Percentiles rank a stretch among this genome's conserved stretches.
Evolutionary conservation across 495 filamentous ascomycete genomes (phyloP).

Genomic region (Trichoderma erinaceum): DNA sequence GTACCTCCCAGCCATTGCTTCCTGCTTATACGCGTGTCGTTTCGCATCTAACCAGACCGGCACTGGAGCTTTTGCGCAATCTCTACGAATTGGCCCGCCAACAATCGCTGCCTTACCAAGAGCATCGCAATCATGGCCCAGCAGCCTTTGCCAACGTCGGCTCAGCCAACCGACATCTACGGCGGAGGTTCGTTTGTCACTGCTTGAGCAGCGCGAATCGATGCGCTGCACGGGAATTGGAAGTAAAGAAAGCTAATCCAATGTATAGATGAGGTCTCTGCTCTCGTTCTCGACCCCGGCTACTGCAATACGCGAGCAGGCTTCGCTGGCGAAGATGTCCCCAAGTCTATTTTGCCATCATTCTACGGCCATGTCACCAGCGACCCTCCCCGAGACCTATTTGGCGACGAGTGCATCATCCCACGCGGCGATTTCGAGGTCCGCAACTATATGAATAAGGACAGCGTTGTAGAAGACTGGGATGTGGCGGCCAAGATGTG

Average conservation of each 20-base stretch:
- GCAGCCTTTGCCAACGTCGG: constrained; percentile 33
- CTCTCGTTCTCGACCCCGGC: constrained; percentile 92
- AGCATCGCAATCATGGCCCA: constrained; percentile 20
- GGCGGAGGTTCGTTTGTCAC: constrained; percentile 62
- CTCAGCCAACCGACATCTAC: constrained; percentile 62
- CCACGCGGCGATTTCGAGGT: constrained; percentile 71
- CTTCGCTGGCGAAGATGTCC: constrained; percentile 94
- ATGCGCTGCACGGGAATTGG: constrained; percentile 20
- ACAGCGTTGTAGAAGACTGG: constrained; percentile 94
- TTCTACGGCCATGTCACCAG: constrained; percentile 57
- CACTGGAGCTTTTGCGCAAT: neutral
- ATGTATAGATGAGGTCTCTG: constrained; percentile 84
- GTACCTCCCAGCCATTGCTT: constrained; percentile 3
- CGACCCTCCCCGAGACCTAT: constrained; percentile 56
- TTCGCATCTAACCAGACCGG: neutral
- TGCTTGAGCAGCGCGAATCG: constrained; percentile 19
- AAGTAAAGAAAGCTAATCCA: neutral
- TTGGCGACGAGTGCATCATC: constrained; percentile 79
- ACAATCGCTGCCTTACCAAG: neutral
- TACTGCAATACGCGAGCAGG: constrained; percentile 87
- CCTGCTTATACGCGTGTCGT: neutral
- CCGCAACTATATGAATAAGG: constrained; percentile 80
- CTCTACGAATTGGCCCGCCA: constrained; percentile 6
- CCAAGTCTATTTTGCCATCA: constrained; percentile 85
- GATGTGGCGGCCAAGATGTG: constrained; percentile 83